Evolutionary conservation across 177 flowering plant species (phyloP).

Genomic region (Vitis hybrid): DNA sequence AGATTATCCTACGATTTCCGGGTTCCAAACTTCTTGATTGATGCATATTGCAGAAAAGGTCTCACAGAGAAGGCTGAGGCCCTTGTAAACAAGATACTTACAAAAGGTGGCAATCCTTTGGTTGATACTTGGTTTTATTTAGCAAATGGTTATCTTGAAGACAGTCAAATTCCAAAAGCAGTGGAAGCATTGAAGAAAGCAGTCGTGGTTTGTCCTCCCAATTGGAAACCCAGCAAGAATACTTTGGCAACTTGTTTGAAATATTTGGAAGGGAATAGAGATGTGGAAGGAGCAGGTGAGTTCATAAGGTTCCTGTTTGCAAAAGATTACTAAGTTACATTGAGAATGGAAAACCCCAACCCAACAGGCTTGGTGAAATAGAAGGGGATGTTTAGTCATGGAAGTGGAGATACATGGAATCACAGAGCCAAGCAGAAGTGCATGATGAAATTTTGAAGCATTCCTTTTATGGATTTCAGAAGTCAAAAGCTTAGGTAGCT

Average conservation of each 20-base stretch:
- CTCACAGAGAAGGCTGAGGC: slow-evolving; percentile 39
- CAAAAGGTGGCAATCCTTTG: slow-evolving; percentile 27
- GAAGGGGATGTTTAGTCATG: too few relatives aligned
- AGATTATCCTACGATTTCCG: slow-evolving; percentile 20
- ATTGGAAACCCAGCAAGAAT: slow-evolving; percentile 22
- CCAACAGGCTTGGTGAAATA: background rate
- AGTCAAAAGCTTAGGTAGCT: too few relatives aligned
- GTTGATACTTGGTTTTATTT: slow-evolving; percentile 30
- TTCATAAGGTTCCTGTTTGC: slow-evolving; percentile 15
- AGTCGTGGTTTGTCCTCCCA: slow-evolving; percentile 5
- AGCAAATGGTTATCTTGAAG: slow-evolving; percentile 34
- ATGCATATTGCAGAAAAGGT: slow-evolving; percentile 25
- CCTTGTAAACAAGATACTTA: slow-evolving; percentile 19
- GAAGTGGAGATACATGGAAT: too few relatives aligned
- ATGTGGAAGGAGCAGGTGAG: slow-evolving; percentile 25
- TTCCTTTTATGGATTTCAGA: too few relatives aligned
- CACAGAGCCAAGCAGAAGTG: too few relatives aligned
- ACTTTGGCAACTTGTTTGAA: slow-evolving; percentile 26
- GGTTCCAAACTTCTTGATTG: slow-evolving; percentile 26
- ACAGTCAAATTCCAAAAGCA: slow-evolving; percentile 33
- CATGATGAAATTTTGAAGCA: too few relatives aligned
- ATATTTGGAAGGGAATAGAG: slow-evolving; percentile 25
- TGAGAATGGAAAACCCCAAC: background rate
- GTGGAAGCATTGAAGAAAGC: slow-evolving; percentile 39
- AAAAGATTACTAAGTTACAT: slow-evolving; percentile 6